Evolutionary conservation across 257 asterid species (phyloP).

Genomic region (Capsicum baccatum): DNA sequence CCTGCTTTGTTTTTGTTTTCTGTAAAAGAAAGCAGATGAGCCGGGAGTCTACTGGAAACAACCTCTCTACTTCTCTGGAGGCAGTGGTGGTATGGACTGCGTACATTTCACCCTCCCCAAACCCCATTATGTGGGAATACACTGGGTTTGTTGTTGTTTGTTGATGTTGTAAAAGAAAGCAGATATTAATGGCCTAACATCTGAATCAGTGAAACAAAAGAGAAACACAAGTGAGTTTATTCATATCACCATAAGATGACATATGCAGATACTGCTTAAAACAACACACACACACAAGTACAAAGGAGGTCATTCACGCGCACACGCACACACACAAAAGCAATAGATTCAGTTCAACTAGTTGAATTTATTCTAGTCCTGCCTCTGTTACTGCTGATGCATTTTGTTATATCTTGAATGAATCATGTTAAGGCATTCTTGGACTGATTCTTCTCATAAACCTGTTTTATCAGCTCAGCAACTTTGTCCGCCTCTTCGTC

Average conservation of each 20-base stretch:
- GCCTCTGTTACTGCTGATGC: not conserved
- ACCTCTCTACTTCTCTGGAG: too few species aligned
- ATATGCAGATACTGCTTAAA: not conserved
- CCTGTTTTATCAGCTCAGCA: not conserved
- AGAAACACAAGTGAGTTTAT: not conserved
- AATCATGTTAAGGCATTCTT: not conserved
- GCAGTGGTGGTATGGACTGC: too few species aligned
- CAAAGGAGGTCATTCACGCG: not conserved
- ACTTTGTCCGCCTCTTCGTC: conserved; percentile 1
- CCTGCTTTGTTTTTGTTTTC: too few species aligned
- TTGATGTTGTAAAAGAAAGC: too few species aligned
- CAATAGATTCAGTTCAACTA: too few species aligned
- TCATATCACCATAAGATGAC: not conserved
- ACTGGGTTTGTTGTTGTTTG: too few species aligned
- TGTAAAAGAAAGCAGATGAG: too few species aligned
- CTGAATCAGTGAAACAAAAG: not conserved
- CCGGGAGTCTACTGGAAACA: too few species aligned
- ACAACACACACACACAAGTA: not conserved
- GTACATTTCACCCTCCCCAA: too few species aligned
- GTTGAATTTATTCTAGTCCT: not conserved
- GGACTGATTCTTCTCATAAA: conserved; percentile 9
- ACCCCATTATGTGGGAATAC: too few species aligned
- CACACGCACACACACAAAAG: not conserved
- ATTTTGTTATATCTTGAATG: not conserved
- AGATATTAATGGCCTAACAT: too few species aligned